These are phyloP conservation scores for Plenodomus biglobosus DNA, from an alignment of 2,329 filamentous ascomycete species.

Conservation along the genomic window DNA sequence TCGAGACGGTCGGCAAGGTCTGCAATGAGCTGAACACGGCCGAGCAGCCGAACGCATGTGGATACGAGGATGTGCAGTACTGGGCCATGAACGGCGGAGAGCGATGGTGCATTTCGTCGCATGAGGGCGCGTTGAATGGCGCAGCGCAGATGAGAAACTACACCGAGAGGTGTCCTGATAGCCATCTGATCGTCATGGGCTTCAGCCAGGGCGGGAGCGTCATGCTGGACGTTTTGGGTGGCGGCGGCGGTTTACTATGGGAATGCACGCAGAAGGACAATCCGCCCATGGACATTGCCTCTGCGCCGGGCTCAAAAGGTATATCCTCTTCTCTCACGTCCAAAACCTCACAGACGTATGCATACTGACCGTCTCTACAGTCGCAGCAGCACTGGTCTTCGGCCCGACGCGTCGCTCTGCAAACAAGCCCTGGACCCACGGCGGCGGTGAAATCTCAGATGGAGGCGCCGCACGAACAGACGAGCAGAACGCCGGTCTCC, in stretches of 20 bases:
- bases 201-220: constrained; percentile 34
- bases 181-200: constrained; percentile 30
- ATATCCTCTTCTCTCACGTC: background rate
- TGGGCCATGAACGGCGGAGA: constrained; percentile 29
- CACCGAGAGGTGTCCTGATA: constrained; percentile 29
- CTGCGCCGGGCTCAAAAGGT: constrained; percentile 27
- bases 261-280: constrained; percentile 26
- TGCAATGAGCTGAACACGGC: constrained; percentile 28
- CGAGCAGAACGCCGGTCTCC: constrained; percentile 23
- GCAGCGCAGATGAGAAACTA: constrained; percentile 33
- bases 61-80: constrained; percentile 32
- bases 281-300: constrained; percentile 21
- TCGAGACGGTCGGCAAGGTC: constrained; percentile 29
- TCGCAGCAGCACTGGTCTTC: constrained; percentile 27
- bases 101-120: constrained; percentile 28
- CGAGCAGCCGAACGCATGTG: constrained; percentile 26
- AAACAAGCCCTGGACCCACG: constrained; percentile 25
- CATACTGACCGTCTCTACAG: constrained; percentile 15
- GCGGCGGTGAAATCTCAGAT: constrained; percentile 24
- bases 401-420: constrained; percentile 30
- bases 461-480: constrained; percentile 24
- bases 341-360: background rate
- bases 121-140: constrained; percentile 29
- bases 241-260: constrained; percentile 30
- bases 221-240: constrained; percentile 27